phyloP scores from a whole-genome alignment of 2,329 filamentous ascomycete genomes.

The Cercospora sojina region DNA sequence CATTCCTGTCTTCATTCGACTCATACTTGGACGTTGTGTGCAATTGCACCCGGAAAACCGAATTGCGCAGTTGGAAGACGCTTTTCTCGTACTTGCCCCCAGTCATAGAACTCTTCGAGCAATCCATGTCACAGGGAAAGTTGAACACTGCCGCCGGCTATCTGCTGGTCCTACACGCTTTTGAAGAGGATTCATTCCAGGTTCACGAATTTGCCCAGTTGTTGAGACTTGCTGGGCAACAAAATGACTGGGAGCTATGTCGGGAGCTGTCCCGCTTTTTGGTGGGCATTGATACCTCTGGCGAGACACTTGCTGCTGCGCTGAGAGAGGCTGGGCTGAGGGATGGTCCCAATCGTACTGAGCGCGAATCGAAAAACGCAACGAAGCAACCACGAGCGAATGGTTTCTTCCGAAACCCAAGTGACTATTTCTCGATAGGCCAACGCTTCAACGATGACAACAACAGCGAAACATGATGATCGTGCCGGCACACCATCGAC shows the following conservation, averaged over 20 bases:
- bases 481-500: background rate
- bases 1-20: conserved; percentile 57
- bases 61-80: conserved; percentile 91
- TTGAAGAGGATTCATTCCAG: conserved; percentile 51
- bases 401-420: conserved; percentile 6
- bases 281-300: conserved; percentile 84
- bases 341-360: conserved; percentile 12
- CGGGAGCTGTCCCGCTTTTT: conserved; percentile 94
- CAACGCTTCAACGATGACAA: conserved; percentile 8
- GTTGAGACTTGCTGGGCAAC: conserved; percentile 74
- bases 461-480: background rate
- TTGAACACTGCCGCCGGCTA: conserved; percentile 96
- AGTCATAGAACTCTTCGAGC: conserved; percentile 88
- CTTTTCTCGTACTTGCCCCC: conserved; percentile 89
- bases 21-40: conserved; percentile 93
- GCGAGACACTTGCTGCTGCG: conserved; percentile 72
- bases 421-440: conserved; percentile 18
- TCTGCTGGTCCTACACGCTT: conserved; percentile 87
- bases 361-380: background rate
- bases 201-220: conserved; percentile 74
- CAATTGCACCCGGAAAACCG: conserved; percentile 95
- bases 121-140: conserved; percentile 78
- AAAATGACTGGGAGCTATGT: conserved; percentile 92
- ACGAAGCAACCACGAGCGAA: conserved; percentile 1
- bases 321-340: conserved; percentile 48